A percentile compares a stretch with the other conserved stretches of the same genome.
phyloP scores from a whole-genome alignment of 148 eudicot species.

The Amaranthus cruentus region DNA sequence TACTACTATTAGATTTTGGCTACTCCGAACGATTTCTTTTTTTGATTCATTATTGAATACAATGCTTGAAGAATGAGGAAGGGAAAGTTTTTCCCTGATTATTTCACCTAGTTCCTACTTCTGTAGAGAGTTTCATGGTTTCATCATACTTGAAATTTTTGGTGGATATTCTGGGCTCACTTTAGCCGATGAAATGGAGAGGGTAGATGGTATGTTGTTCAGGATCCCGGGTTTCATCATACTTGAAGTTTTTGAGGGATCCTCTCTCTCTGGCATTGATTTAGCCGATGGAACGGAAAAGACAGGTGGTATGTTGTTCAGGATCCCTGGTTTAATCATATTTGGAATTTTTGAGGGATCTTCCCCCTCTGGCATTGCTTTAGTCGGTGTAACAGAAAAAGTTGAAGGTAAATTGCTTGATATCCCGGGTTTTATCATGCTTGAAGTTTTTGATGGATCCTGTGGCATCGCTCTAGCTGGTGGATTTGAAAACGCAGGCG shows the following conservation, averaged over 20 bases:
- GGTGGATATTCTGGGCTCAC: neutral
- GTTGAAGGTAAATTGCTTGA: too few relatives aligned
- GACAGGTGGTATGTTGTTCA: neutral
- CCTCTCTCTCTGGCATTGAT: neutral
- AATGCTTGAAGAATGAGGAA: neutral
- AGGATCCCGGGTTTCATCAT: slow-evolving; percentile 3
- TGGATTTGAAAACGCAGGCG: slow-evolving; percentile 12
- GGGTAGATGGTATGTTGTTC: neutral
- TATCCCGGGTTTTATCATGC: neutral
- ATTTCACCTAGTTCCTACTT: neutral
- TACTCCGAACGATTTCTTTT: neutral
- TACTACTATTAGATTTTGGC: slow-evolving; percentile 1
- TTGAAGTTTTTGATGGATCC: slow-evolving; percentile 9
- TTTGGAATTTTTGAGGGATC: too few relatives aligned
- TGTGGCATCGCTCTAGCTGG: neutral
- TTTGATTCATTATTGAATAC: slow-evolving; percentile 5
- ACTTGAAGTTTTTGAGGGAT: neutral
- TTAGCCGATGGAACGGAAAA: neutral
- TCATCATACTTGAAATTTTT: neutral
- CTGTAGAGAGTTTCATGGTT: neutral
- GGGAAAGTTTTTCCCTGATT: slow-evolving; percentile 4
- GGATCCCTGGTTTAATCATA: neutral
- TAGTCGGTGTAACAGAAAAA: too few relatives aligned
- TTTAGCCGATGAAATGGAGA: neutral
- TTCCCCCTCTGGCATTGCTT: too few relatives aligned